Evolutionary conservation across 2,329 filamentous ascomycete genomes (phyloP).

Genomic region (Ascochyta pisi): DNA sequence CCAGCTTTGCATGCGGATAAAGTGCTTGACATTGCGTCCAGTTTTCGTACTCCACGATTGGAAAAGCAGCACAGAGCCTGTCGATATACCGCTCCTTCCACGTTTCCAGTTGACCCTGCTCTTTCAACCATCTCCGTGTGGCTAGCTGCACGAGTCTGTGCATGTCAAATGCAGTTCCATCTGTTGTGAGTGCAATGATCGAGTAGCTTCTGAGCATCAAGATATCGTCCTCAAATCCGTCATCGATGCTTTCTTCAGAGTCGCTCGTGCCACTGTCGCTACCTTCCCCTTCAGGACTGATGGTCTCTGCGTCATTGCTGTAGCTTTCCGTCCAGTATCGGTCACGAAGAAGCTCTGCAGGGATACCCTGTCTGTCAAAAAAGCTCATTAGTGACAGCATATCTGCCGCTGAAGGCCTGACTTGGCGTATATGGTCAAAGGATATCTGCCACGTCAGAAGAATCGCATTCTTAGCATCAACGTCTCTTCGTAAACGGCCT

Average conservation of each 20-base stretch:
- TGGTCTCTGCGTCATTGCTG: background rate
- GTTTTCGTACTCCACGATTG: conserved; percentile 41
- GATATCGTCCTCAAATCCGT: conserved; percentile 41
- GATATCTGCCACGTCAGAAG: conserved; percentile 47
- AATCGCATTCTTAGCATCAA: conserved; percentile 44
- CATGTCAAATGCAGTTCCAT: conserved; percentile 49
- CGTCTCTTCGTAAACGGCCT: conserved; percentile 44
- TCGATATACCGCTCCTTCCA: conserved; percentile 41
- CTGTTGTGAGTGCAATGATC: conserved; percentile 39
- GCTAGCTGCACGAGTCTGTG: conserved; percentile 53
- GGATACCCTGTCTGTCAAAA: conserved; percentile 55
- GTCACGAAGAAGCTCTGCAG: conserved; percentile 37
- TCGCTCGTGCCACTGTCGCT: background rate
- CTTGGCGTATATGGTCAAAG: conserved; percentile 43
- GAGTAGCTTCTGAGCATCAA: conserved; percentile 47
- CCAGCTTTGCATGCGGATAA: conserved; percentile 38
- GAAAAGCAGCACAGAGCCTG: conserved; percentile 35
- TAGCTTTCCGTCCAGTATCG: conserved; percentile 29
- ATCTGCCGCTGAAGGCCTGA: conserved; percentile 44
- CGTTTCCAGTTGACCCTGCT: conserved; percentile 26
- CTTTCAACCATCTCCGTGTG: conserved; percentile 24
- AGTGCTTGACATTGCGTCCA: conserved; percentile 42
- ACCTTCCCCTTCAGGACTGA: background rate
- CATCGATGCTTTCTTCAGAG: background rate
- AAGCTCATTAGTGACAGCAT: conserved; percentile 58